Conservation (phyloP, 2,329 filamentous ascomycete species). For the Paraphoma sp. region DNA sequence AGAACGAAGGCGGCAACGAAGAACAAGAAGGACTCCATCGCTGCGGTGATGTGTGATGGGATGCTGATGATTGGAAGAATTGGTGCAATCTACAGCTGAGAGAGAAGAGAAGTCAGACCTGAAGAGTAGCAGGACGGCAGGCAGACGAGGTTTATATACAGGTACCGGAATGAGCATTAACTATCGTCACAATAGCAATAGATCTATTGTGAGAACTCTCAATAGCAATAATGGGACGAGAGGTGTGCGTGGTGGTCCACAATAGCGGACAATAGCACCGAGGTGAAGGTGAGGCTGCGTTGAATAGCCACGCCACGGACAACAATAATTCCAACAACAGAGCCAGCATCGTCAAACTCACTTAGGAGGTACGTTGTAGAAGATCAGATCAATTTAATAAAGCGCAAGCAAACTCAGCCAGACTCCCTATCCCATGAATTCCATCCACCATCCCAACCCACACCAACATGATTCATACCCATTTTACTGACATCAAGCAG, state of each 20-base stretch:
- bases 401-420: no score
- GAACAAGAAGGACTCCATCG: conserved; percentile 9
- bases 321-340: no score
- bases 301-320: neutral
- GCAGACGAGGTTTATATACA: neutral
- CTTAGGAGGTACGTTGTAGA: neutral
- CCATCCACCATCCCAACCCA: no score
- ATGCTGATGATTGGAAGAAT: neutral
- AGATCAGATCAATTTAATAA: no score
- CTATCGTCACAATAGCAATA: conserved; percentile 1
- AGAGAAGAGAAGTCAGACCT: neutral
- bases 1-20: conserved; percentile 5
- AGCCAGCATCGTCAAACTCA: no score
- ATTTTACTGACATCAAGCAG: no score
- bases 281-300: neutral
- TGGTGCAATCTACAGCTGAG: neutral
- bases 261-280: neutral
- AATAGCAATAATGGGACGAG: neutral
- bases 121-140: neutral
- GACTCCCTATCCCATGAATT: no score
- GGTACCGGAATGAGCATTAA: neutral
- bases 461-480: no score
- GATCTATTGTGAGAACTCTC: neutral
- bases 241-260: neutral
- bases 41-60: neutral